These are phyloP conservation scores for Plasmopara viticola DNA, from an alignment of 352 stramenopile genomes.

Conservation along the genomic window DNA sequence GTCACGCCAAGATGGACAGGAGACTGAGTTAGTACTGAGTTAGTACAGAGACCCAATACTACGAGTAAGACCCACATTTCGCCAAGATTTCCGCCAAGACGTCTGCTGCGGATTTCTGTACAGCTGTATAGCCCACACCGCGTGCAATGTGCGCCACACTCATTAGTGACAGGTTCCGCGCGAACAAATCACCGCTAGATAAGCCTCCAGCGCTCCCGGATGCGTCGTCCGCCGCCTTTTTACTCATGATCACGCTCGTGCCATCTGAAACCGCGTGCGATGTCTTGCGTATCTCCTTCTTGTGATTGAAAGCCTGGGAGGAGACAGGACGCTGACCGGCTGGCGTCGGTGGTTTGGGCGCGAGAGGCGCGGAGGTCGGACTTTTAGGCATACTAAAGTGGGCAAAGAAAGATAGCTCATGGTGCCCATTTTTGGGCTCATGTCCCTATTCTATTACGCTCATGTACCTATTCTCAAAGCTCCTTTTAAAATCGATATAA, in stretches of 20 bases:
- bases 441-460: too few species aligned
- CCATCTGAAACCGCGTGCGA: conserved; percentile 12
- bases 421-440: too few species aligned
- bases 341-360: background rate
- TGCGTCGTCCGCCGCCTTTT: conserved; percentile 25
- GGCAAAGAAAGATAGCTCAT: background rate
- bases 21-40: too few species aligned
- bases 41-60: too few species aligned
- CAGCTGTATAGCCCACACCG: conserved; percentile 45
- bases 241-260: conserved; percentile 44
- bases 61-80: conserved; percentile 4
- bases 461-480: too few species aligned
- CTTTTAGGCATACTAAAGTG: background rate
- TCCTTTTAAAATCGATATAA: background rate
- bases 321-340: background rate
- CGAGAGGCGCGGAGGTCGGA: background rate
- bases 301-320: conserved; percentile 6
- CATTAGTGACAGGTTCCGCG: conserved; percentile 44
- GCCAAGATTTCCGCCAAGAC: conserved; percentile 47
- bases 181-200: conserved; percentile 40
- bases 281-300: conserved; percentile 22
- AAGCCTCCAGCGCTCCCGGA: conserved; percentile 12
- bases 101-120: conserved; percentile 46
- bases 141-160: conserved; percentile 41
- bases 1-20: conserved; percentile 1